Evolutionary conservation across 73 alveolate species (phyloP), one percentile per base, ranked within the genome.

Genomic region (Blepharisma japonicum): DNA sequence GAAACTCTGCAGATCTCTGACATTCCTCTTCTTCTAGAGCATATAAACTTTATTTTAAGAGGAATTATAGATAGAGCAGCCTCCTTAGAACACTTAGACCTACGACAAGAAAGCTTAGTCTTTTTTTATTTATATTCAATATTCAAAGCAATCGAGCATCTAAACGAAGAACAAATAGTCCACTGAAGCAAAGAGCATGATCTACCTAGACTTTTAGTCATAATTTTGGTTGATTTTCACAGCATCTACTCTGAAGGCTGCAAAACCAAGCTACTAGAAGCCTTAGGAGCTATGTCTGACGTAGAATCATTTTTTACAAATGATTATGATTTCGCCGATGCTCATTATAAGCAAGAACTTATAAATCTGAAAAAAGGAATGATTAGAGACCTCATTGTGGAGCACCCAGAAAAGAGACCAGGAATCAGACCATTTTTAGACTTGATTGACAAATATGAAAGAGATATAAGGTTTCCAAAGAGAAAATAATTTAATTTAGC

Each of bases 401-500:
- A 61, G 47, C 23, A 18, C 74, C 74, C 74, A 14, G 74, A 61
- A 61, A 61, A 39, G 23, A 61, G 74, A 25, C 74, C 74, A 20
- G 47, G 14, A 9, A 61, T 61, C 5, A 0, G 74, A 2, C 74
- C 74, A 8, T 61, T 61, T 5, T 25, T 61, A 9, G 74, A 61
- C 11, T n/a, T 61, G 39, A 61, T 61, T 25, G 74, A 61, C 74
- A 14, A 25, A 25, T 61, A 18, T 25, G 74, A 61, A 39, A 14
- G 74, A 61, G 74, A 61, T 14, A 14, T 61, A 14, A 61, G 23
- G 46, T 61, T 61, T 39, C 74, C 74, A 9, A 61, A 61, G 23
- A n/a, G 46, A 9, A 61, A 61, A 39, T 61, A 61, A 39, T 61
- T 49, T 49, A n/a, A n/a, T n/a, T 32, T 32, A 32, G 42, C 66